Evolutionary conservation across 768 basidiomycete genomes (phyloP).

Genomic region (Rhodotorula toruloides): DNA sequence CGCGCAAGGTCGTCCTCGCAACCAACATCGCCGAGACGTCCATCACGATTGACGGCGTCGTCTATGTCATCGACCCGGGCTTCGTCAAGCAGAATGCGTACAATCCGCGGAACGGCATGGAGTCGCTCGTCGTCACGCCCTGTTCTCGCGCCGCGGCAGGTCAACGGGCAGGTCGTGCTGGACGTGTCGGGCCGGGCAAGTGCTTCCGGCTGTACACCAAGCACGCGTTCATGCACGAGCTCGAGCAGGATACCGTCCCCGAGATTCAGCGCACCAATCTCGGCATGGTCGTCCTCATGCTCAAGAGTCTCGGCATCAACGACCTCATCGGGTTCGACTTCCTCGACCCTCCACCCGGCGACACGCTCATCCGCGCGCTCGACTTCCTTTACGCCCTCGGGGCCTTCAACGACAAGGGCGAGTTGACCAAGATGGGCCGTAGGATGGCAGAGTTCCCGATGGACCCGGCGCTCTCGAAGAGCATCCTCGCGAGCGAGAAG

Average conservation of each 20-base stretch:
- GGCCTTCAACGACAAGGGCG: constrained; percentile 90
- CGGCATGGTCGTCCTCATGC: constrained; percentile 85
- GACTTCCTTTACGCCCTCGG: constrained; percentile 92
- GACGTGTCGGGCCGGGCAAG: constrained; percentile 96
- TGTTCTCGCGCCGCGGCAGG: constrained; percentile 97
- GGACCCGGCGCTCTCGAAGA: constrained; percentile 94
- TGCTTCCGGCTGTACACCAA: constrained; percentile 98
- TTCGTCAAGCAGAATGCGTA: constrained; percentile 99
- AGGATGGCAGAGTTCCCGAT: constrained; percentile 92
- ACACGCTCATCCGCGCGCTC: constrained; percentile 90
- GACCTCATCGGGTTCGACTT: constrained; percentile 98
- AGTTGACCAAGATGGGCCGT: constrained; percentile 92
- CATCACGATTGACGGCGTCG: constrained; percentile 98
- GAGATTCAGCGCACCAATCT: constrained; percentile 99
- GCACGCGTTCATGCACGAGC: constrained; percentile 92
- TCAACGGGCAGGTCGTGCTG: constrained; percentile 92
- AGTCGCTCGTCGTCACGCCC: constrained; percentile 88
- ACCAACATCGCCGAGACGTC: constrained; percentile 99
- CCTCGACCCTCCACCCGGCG: constrained; percentile 94
- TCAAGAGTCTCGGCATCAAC: constrained; percentile 97
- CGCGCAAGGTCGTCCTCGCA: constrained; percentile 93
- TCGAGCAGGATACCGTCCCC: constrained; percentile 94
- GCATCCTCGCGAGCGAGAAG: constrained; percentile 89
- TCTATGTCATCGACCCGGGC: constrained; percentile 98
- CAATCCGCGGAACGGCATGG: constrained; percentile 98